Base-by-base conservation (phyloP, 2,329 filamentous ascomycete species). In the Diaporthe vaccinii region DNA sequence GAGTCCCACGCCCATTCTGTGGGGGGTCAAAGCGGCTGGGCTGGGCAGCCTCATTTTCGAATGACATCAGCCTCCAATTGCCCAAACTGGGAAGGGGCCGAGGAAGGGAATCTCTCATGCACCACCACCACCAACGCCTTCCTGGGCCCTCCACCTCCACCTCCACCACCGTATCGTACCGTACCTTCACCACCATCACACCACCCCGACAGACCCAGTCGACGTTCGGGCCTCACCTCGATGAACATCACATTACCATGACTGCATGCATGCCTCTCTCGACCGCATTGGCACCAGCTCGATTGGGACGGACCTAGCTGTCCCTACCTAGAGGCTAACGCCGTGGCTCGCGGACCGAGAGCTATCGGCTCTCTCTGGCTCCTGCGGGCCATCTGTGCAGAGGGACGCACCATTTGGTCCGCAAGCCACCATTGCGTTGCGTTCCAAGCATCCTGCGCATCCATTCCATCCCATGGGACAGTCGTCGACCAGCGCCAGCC, bases 391-490 rank as follows among this genome's bases (percentile, higher is more conserved):
- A 28, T 69, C 65, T 28, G 49, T 69, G 65, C 49, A 58, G 62
- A 72, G 69, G 69, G 55, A 22, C 55, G 59, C 41, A 53, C 49
- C 49, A 41, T 20, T 69, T 72, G 28, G n/a, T 51, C n/a, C 31
- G 31, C 70, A 59, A 62, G 70, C 70, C 70, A 62, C 70, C 31
- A 69, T 55, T 55, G 65, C 49, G 34, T 55, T 41, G 70, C 70
- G 70, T 72, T 72, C 70, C 70, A 72, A 22, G 70, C 44, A 72
- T 61, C 57, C 70, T 72, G 57, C 51, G 44, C 58, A 72, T 72
- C 70, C 70, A 72, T 72, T 72, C 70, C 70, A 72, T 72, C 70
- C 65, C 65, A 69, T 69, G 65, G 65, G 65, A 53, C 49, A 69
- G 49, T 55, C 46, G 34, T 46, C 41, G 58, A 46, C 61, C 61